These are phyloP conservation scores for Iberis pinnata DNA, from an alignment of 345 rosid genomes.

Conservation along the genomic window DNA sequence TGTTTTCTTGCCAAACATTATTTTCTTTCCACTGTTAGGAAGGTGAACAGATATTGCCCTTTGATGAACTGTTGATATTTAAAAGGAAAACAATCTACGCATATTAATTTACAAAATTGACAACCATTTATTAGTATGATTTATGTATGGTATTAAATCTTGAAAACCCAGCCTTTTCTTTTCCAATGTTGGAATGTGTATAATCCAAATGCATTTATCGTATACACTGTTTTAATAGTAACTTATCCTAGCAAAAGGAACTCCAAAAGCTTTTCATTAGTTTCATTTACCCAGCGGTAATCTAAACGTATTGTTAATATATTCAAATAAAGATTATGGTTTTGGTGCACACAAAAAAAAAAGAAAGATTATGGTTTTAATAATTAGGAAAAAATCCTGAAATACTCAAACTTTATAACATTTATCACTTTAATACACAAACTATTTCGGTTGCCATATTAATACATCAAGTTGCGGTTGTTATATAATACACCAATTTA, in stretches of 20 bases:
- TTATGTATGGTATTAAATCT: slow-evolving; percentile 5
- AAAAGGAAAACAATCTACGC: background rate
- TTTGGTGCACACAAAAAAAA: too few relatives aligned
- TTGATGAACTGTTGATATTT: background rate
- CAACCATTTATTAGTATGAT: background rate
- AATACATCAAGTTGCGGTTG: too few relatives aligned
- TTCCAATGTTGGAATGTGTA: slow-evolving; percentile 18
- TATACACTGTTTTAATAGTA: background rate
- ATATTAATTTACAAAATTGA: background rate
- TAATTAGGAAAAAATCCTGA: too few relatives aligned
- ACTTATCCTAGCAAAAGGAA: slow-evolving; percentile 1
- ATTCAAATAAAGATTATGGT: too few relatives aligned
- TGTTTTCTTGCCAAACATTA: background rate
- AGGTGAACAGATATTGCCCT: slow-evolving; percentile 14
- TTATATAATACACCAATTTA: too few relatives aligned
- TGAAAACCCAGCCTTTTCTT: background rate
- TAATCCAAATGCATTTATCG: slow-evolving; percentile 8
- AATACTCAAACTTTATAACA: too few relatives aligned
- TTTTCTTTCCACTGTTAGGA: background rate
- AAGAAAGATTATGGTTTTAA: too few relatives aligned
- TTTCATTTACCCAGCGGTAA: slow-evolving; percentile 13
- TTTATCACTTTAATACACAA: too few relatives aligned
- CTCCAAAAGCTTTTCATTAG: background rate
- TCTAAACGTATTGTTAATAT: too few relatives aligned
- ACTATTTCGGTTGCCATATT: too few relatives aligned